Conservation (phyloP, 176 grass and related monocot genomes). For the Dendrocalamus sinicus region DNA sequence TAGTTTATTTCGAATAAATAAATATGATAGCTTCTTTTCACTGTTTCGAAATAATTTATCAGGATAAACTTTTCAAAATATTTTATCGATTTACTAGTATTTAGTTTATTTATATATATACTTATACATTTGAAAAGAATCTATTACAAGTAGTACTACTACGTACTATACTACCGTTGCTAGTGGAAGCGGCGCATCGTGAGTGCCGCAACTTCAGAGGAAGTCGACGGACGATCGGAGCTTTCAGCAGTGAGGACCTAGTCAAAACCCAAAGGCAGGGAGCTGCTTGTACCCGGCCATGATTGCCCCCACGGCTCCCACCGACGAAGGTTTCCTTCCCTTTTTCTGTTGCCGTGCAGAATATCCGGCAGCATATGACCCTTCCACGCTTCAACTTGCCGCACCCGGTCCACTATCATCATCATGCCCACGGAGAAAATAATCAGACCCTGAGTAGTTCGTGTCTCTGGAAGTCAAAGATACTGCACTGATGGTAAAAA, state of each 20-base stretch:
- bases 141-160: background rate
- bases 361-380: slow-evolving; percentile 50
- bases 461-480: background rate
- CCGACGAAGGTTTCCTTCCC: background rate
- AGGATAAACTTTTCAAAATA: no score
- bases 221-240: background rate
- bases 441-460: background rate
- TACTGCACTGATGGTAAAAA: background rate
- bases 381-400: background rate
- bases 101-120: no score
- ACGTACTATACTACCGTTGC: no score
- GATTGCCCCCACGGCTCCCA: slow-evolving; percentile 5
- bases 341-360: slow-evolving; percentile 2
- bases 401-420: background rate
- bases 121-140: no score
- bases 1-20: rapidly evolving
- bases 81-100: no score
- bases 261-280: slow-evolving; percentile 29
- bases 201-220: background rate
- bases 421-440: slow-evolving; percentile 6
- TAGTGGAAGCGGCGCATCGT: slow-evolving; percentile 41
- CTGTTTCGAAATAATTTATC: no score
- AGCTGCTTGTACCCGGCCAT: background rate
- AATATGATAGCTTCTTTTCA: no score
- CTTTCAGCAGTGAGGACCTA: slow-evolving; percentile 36